Evolutionary conservation across 306 rosid species (phyloP).

Genomic region (Trifolium pratense): DNA sequence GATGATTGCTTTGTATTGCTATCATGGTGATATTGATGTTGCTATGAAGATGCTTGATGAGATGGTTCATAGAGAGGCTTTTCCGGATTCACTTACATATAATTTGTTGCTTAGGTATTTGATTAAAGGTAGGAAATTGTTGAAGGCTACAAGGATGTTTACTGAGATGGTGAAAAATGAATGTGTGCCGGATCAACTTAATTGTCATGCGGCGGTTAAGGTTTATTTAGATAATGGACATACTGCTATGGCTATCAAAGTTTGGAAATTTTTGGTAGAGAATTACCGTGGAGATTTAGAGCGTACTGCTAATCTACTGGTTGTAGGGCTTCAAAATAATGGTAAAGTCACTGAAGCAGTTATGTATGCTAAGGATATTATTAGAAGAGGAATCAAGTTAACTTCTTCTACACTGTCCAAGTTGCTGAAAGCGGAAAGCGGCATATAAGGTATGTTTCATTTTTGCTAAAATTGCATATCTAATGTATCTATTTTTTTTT

Average conservation of each 20-base stretch:
- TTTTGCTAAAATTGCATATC: constrained; percentile 10
- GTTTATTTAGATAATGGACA: constrained; percentile 53
- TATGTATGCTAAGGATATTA: constrained; percentile 73
- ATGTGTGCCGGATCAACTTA: constrained; percentile 54
- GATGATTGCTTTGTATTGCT: constrained; percentile 60
- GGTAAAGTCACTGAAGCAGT: constrained; percentile 65
- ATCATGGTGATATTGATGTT: constrained; percentile 35
- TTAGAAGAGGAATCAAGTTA: constrained; percentile 58
- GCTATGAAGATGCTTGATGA: constrained; percentile 61
- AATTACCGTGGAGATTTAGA: constrained; percentile 54
- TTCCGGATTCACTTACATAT: constrained; percentile 37
- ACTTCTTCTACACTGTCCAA: constrained; percentile 57
- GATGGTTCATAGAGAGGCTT: constrained; percentile 58
- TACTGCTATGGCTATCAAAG: constrained; percentile 53
- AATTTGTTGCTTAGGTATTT: constrained; percentile 52
- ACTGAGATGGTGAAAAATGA: constrained; percentile 72
- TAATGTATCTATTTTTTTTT: not conserved
- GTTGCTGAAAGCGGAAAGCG: constrained; percentile 57
- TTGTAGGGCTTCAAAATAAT: constrained; percentile 54
- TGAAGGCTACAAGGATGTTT: constrained; percentile 53
- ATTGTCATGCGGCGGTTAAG: constrained; percentile 58
- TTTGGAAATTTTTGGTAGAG: constrained; percentile 66
- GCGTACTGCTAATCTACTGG: constrained; percentile 56
- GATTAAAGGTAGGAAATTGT: constrained; percentile 53
- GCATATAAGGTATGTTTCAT: constrained; percentile 29